These are phyloP conservation scores for Carex parvula DNA, from an alignment of 176 grass and related monocot species.

Conservation along the genomic window DNA sequence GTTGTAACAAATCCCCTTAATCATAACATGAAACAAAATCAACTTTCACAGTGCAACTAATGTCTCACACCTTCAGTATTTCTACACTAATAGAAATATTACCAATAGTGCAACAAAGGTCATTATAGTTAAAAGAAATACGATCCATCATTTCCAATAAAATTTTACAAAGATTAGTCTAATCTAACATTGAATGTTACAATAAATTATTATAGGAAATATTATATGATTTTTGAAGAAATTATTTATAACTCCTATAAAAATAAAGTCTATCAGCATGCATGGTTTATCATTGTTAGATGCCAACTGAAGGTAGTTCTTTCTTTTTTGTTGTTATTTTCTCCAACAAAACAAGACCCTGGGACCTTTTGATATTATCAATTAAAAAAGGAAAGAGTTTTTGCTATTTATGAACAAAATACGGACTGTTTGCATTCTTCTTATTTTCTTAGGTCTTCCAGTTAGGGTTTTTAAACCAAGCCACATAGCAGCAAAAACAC, in stretches of 20 bases:
- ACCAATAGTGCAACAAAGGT: background rate
- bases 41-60: background rate
- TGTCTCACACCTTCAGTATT: background rate
- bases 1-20: background rate
- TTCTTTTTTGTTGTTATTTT: background rate
- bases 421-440: background rate
- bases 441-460: background rate
- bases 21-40: background rate
- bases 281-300: background rate
- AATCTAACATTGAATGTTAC: background rate
- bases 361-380: background rate
- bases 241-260: background rate
- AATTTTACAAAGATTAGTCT: background rate
- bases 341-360: background rate
- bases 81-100: background rate
- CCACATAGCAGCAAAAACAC: background rate
- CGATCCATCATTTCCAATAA: background rate
- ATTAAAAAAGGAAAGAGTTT: background rate
- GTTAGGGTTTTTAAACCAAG: background rate
- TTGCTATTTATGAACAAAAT: background rate
- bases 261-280: background rate
- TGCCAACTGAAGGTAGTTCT: background rate
- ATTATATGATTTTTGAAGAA: background rate
- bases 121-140: background rate
- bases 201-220: background rate